These are phyloP conservation scores for Myochromella boudieri DNA, from an alignment of 768 basidiomycete species.

Conservation along the genomic window DNA sequence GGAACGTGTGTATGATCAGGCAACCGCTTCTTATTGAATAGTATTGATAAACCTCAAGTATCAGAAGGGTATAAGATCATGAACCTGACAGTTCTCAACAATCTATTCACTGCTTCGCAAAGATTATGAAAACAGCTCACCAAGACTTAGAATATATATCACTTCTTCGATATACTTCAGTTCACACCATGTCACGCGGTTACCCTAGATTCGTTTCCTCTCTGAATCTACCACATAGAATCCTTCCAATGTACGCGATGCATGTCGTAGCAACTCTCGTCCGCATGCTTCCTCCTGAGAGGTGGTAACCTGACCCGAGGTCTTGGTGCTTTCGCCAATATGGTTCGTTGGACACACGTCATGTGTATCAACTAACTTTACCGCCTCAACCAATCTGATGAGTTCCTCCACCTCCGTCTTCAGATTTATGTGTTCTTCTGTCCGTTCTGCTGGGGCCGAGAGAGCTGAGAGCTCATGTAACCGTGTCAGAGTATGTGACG, in stretches of 20 bases:
- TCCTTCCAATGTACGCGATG: conserved; percentile 48
- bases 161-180: not conserved
- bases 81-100: no score
- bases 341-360: conserved; percentile 30
- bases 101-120: no score
- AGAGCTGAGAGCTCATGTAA: conserved; percentile 77
- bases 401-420: conserved; percentile 69
- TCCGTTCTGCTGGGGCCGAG: conserved; percentile 58
- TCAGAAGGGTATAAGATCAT: no score
- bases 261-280: conserved; percentile 46
- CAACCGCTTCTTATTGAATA: no score
- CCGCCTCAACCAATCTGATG: conserved; percentile 77
- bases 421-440: conserved; percentile 48
- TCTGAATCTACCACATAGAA: conserved; percentile 67
- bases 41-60: no score
- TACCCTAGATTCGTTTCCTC: conserved; percentile 21
- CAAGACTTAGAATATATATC: no score
- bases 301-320: conserved; percentile 24
- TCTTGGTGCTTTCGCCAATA: conserved; percentile 41
- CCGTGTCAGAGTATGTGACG: conserved; percentile 54
- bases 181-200: not conserved
- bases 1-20: no score
- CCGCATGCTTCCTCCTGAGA: conserved; percentile 25
- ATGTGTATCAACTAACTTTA: conserved; percentile 56
- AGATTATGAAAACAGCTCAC: no score